Percentiles rank a stretch among this genome's conserved stretches.
These are phyloP conservation scores for Penicillium hesseltinei DNA, from an alignment of 2,329 filamentous ascomycete species.

Conservation along the genomic window DNA sequence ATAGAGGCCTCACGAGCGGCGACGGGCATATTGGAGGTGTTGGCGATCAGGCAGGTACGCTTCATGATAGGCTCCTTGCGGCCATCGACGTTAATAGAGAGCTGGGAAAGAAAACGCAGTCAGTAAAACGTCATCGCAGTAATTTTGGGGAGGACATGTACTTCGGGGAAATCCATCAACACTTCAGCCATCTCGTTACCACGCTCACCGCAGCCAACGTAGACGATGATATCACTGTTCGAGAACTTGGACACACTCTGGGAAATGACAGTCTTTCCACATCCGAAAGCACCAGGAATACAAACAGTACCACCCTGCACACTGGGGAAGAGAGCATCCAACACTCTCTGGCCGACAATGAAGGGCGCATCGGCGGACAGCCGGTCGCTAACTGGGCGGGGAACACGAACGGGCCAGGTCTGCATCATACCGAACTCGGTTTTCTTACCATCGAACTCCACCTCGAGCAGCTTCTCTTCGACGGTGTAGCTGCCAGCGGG, in stretches of 20 bases:
- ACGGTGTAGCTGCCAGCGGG: slow-evolving; percentile 91
- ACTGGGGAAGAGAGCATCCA: slow-evolving; percentile 93
- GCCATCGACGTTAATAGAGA: slow-evolving; percentile 89
- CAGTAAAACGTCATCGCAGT: slow-evolving; percentile 10
- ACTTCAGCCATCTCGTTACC: slow-evolving; percentile 99
- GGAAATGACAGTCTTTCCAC: slow-evolving; percentile 98
- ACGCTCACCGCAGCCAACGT: slow-evolving; percentile 89
- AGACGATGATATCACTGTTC: slow-evolving; percentile 98
- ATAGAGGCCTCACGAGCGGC: slow-evolving; percentile 98
- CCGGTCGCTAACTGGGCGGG: slow-evolving; percentile 88
- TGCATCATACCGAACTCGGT: slow-evolving; percentile 98
- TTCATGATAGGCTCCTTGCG: slow-evolving; percentile 99
- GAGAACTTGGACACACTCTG: slow-evolving; percentile 99
- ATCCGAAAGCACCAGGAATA: slow-evolving; percentile 97
- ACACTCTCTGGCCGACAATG: slow-evolving; percentile 92
- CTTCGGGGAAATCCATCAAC: slow-evolving; percentile 97
- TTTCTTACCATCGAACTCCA: slow-evolving; percentile 97
- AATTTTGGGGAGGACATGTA: slow-evolving; percentile 28
- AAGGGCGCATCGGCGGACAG: slow-evolving; percentile 85
- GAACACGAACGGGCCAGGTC: slow-evolving; percentile 94
- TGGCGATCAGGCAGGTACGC: slow-evolving; percentile 95
- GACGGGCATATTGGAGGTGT: slow-evolving; percentile 99
- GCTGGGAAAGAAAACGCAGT: slow-evolving; percentile 43
- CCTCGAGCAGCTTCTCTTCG: slow-evolving; percentile 86
- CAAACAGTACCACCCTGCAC: slow-evolving; percentile 97